Evolutionary conservation across 805 yeast genomes (phyloP).

Genomic region (Wickerhamomyces chaumierensis): DNA sequence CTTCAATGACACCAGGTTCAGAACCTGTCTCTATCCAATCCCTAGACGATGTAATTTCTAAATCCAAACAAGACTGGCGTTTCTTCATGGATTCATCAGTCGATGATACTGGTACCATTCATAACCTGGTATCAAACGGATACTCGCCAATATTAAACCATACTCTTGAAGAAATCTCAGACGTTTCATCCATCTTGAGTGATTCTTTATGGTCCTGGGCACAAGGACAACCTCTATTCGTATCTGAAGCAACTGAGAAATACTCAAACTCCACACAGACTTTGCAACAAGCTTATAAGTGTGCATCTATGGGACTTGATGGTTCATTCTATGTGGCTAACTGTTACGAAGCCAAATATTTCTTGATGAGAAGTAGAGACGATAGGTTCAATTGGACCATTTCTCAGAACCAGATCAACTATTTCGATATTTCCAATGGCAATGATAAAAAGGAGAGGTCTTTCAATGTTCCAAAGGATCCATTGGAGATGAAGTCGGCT

Average conservation of each 20-base stretch:
- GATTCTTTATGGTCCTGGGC: constrained; percentile 69
- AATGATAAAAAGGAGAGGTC: constrained; percentile 9
- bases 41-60: background rate
- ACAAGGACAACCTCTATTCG: constrained; percentile 34
- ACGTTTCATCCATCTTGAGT: constrained; percentile 22
- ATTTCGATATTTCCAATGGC: constrained; percentile 31
- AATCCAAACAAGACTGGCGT: constrained; percentile 23
- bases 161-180: constrained; percentile 15
- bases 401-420: constrained; percentile 22
- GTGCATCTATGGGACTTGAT: constrained; percentile 26
- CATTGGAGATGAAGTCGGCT: constrained; percentile 31
- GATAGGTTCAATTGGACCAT: constrained; percentile 35
- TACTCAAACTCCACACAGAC: constrained; percentile 7
- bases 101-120: no score
- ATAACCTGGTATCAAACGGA: constrained; percentile 41
- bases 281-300: constrained; percentile 26
- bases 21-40: no score
- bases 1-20: background rate
- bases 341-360: constrained; percentile 42
- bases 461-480: constrained; percentile 38
- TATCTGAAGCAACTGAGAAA: constrained; percentile 11
- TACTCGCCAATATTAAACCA: constrained; percentile 51
- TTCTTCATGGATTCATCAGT: constrained; percentile 26
- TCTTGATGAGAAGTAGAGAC: constrained; percentile 41
- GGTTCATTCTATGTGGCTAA: constrained; percentile 55